phyloP scores from a whole-genome alignment of 1,284 basidiomycete species.

The Mycena citricolor region DNA sequence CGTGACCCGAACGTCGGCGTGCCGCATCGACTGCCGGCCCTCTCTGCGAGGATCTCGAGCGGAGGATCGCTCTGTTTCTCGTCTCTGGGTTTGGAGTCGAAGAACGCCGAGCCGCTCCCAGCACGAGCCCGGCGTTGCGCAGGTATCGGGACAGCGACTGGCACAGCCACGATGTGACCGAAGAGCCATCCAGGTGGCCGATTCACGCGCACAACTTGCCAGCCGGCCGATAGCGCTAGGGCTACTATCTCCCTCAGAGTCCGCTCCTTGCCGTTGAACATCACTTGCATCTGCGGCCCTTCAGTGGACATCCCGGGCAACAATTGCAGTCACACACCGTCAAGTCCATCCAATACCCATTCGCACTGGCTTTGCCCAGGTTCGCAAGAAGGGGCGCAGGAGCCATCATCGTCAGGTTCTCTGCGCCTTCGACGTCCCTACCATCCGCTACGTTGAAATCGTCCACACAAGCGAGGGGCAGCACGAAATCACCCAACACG shows the following conservation, averaged over 20 bases:
- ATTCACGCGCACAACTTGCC: slow-evolving; percentile 61
- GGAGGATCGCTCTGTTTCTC: too few species aligned
- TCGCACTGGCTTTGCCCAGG: slow-evolving; percentile 67
- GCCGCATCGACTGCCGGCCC: slow-evolving; percentile 47
- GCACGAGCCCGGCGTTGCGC: slow-evolving; percentile 23
- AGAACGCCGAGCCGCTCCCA: slow-evolving; percentile 30
- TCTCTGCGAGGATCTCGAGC: slow-evolving; percentile 27
- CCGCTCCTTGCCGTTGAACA: slow-evolving; percentile 70
- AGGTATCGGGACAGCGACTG: slow-evolving; percentile 46
- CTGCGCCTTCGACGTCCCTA: slow-evolving; percentile 41
- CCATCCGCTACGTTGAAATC: slow-evolving; percentile 17
- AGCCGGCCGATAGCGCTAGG: slow-evolving; percentile 60
- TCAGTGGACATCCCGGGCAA: slow-evolving; percentile 14
- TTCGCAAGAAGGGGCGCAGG: slow-evolving; percentile 64
- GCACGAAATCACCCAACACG: slow-evolving; percentile 30
- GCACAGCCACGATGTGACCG: slow-evolving; percentile 65
- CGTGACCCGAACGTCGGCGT: slow-evolving; percentile 60
- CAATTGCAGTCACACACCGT: slow-evolving; percentile 56
- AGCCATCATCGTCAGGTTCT: slow-evolving; percentile 43
- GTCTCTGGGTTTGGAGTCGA: too few species aligned
- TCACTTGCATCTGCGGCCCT: slow-evolving; percentile 60
- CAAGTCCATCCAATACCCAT: slow-evolving; percentile 72
- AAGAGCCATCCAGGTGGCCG: slow-evolving; percentile 62
- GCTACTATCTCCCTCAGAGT: slow-evolving; percentile 64
- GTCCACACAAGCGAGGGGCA: slow-evolving; percentile 10